phyloP scores from a whole-genome alignment of 1,139 yeast genomes.

The Zygosaccharomyces pseudobailii region DNA sequence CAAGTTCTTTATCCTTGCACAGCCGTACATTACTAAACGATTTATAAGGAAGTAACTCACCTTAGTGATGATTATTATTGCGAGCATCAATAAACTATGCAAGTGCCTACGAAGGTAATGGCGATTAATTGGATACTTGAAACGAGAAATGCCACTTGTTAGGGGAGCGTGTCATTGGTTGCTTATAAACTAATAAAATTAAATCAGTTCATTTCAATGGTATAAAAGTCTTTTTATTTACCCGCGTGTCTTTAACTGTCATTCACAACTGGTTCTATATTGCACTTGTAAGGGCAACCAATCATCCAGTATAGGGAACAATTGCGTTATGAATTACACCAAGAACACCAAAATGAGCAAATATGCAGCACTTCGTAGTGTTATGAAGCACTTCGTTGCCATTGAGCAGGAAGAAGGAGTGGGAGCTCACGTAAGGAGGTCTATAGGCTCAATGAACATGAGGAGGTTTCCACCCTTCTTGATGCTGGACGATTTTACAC shows the following conservation, averaged over 20 bases:
- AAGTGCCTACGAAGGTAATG: too few species aligned
- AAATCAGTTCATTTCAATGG: background rate
- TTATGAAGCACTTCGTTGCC: constrained; percentile 58
- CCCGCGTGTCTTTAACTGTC: background rate
- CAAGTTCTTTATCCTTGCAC: background rate
- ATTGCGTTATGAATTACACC: background rate
- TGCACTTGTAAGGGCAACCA: background rate
- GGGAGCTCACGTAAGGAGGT: constrained; percentile 79
- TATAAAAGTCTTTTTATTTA: background rate
- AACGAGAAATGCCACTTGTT: too few species aligned
- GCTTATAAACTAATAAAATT: constrained; percentile 4
- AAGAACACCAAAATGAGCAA: constrained; percentile 6
- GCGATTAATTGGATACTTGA: too few species aligned
- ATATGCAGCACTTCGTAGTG: constrained; percentile 39
- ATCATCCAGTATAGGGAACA: background rate
- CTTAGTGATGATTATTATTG: too few species aligned
- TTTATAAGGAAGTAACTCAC: background rate
- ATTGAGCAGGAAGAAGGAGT: constrained; percentile 80
- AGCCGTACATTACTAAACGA: constrained; percentile 2
- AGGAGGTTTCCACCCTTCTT: constrained; percentile 79
- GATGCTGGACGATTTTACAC: constrained; percentile 75
- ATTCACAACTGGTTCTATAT: background rate
- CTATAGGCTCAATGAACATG: constrained; percentile 65
- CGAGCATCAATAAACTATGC: too few species aligned
- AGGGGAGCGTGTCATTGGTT: background rate